Evolutionary conservation across 805 yeast species (phyloP), one percentile per base, ranked within the genome.

Genomic region (Teunomyces cretensis): DNA sequence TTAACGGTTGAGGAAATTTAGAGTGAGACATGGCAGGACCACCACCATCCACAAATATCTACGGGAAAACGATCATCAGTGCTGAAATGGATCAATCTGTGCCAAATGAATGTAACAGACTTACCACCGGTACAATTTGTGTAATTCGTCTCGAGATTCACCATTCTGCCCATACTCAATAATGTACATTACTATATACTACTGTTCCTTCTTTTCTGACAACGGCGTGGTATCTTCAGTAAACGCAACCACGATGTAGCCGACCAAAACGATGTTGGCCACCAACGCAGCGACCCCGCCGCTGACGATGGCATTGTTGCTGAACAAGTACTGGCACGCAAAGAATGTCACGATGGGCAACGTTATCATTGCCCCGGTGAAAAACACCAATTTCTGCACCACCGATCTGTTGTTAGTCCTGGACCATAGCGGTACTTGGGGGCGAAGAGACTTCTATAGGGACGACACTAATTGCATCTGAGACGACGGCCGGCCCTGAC

Each of bases 201-300:
- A 17, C 31, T 44, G 40, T 13, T 30, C 36, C 16, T 37, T 14
- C 43, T 61, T 53, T 11, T 57, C 58, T 62, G 3, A 62, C 55
- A 3, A 66, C 51, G 8, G 6, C 22, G 22, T 19, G 22, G 76
- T 62, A 42, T 84, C 85, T 59, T 87, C 95, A 16, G 75, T 76
- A 64, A 86, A 86, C 1, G 95, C 94, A 48, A 78, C 86, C 13
- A 84, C 72, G 28, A 87, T 81, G 57, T 84, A 87, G 0, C 86
- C 87, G 42, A 86, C 78, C 52, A 87, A 68, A 15, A 87, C 94
- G 6, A 83, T 65, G 57, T 87, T 87, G 22, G 94, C 94, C 45
- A 79, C 79, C 13, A 80, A 71, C 2, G 94, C 94, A 30, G 91
- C 88, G n/a, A 83, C 58, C 2, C 94, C 94, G 33, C 95, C 95